Evolutionary conservation across 129 eudicot species (phyloP).

Genomic region (Kitagawia praeruptora): DNA sequence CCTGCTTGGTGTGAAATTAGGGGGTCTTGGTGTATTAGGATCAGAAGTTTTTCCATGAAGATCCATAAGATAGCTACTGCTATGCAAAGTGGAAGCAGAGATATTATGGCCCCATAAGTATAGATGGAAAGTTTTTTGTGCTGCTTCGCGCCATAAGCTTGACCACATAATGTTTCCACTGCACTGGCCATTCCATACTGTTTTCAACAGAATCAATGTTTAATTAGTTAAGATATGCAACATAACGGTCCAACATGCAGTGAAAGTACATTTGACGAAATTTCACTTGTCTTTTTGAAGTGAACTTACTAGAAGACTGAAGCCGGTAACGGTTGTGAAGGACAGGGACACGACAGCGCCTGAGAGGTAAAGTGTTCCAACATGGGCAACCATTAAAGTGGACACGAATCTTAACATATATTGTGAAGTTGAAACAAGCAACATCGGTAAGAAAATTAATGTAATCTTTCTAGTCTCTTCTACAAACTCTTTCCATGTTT

Average conservation of each 20-base stretch:
- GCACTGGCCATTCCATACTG: slow-evolving; percentile 8
- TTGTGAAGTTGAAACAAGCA: background rate
- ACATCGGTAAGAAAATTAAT: background rate
- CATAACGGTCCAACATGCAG: no score
- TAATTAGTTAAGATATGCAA: background rate
- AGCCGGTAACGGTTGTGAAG: slow-evolving; percentile 13
- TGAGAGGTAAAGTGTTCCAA: slow-evolving; percentile 1
- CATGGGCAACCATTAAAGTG: slow-evolving; percentile 5
- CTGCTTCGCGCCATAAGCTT: slow-evolving; percentile 23
- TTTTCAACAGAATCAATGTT: background rate
- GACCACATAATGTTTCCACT: slow-evolving; percentile 2
- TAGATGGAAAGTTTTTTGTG: slow-evolving; percentile 17
- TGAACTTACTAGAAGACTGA: slow-evolving; percentile 6
- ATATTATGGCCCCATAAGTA: slow-evolving; percentile 19
- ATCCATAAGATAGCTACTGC: slow-evolving; percentile 27
- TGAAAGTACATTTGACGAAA: no score
- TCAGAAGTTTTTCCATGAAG: slow-evolving; percentile 19
- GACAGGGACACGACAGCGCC: slow-evolving; percentile 1
- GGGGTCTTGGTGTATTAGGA: slow-evolving; percentile 31
- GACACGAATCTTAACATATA: background rate
- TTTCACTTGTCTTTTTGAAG: background rate
- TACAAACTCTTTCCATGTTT: no score
- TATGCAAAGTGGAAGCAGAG: slow-evolving; percentile 20
- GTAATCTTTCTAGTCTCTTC: no score
- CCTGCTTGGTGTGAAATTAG: slow-evolving; percentile 25